A percentile compares a stretch with the other conserved stretches of the same genome.
Evolutionary conservation across 768 basidiomycete genomes (phyloP).

Genomic region (Boletus reticuloceps): DNA sequence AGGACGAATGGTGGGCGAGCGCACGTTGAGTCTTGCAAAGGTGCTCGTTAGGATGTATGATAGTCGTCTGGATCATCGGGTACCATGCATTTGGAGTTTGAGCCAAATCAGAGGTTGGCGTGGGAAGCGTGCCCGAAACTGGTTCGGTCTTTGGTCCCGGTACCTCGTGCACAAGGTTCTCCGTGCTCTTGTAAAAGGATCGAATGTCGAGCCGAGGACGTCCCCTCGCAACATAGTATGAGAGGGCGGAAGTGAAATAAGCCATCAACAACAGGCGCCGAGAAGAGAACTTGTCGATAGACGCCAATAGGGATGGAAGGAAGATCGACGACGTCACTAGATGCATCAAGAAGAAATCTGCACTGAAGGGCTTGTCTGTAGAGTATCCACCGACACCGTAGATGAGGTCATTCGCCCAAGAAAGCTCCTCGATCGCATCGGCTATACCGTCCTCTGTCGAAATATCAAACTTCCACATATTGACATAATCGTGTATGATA

Average conservation of each 20-base stretch:
- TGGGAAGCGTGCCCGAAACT: constrained; percentile 24
- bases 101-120: constrained; percentile 33
- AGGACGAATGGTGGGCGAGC: constrained; percentile 40
- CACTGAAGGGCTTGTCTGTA: constrained; percentile 48
- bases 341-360: constrained; percentile 71
- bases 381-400: constrained; percentile 59
- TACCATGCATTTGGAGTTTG: constrained; percentile 56
- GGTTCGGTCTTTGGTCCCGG: constrained; percentile 24
- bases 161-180: constrained; percentile 34
- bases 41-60: constrained; percentile 60
- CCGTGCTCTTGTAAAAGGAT: constrained; percentile 30
- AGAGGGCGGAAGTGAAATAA: constrained; percentile 27
- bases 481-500: constrained; percentile 41
- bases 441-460: constrained; percentile 37
- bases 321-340: constrained; percentile 67
- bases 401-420: constrained; percentile 53
- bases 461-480: constrained; percentile 45
- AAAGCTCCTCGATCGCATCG: constrained; percentile 59
- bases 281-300: constrained; percentile 29
- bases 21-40: constrained; percentile 47
- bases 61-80: constrained; percentile 47
- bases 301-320: constrained; percentile 47
- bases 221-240: constrained; percentile 33
- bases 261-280: constrained; percentile 27
- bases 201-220: constrained; percentile 31